Base-by-base conservation (phyloP, 352 stramenopile genomes). In the Pythium myriotylum region DNA sequence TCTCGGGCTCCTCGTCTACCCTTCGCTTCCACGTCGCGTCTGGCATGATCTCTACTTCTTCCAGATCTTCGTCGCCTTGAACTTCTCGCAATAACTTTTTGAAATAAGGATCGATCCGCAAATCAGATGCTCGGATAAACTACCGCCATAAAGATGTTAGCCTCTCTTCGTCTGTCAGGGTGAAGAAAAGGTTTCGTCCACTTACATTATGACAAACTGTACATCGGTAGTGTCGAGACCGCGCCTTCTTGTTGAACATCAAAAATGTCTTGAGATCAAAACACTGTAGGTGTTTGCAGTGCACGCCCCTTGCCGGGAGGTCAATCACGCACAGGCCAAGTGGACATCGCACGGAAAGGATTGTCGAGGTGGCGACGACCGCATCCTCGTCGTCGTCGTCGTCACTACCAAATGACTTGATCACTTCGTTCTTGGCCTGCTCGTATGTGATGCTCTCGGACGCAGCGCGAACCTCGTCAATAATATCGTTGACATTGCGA, bases 281-380 rank as follows among this genome's bases (percentile, higher is more conserved):
- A 68, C 96, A 99, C 81, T 98, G 94, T 52, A 98, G 76, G 65
- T 99, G 96, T 54, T 91, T 96, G 67, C 96, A 99, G 65, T 95
- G 60, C 32, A 87, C 67, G 10, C 93, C 93, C 37, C 96, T 76
- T 14, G 95, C 95, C 13, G 96, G 94, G 23, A 90, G 76, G 52
- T 89, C 74, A 48, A 98, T 98, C 23, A 92, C 80, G 27, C 86
- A 89, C 16, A 97, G 59, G 0, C 89, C 86, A 10, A 97, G 68
- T 4, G 89, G 89, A 77, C 89, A 97, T 20, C 86, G 85, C n/a
- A 96, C 77, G 10, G 88, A 96, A n/a, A 97, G 74, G 53, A 95
- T 84, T 32, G 89, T 97, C 54, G 84, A 88, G 4, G 84, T 93
- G 2, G 86, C 84, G 35, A 94, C 84, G 20, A 96, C 81, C 8